Percentiles rank a stretch among this genome's conserved stretches.
Evolutionary conservation across 208 protist genomes (phyloP).

Genomic region (Herpetomonas tarakana): DNA sequence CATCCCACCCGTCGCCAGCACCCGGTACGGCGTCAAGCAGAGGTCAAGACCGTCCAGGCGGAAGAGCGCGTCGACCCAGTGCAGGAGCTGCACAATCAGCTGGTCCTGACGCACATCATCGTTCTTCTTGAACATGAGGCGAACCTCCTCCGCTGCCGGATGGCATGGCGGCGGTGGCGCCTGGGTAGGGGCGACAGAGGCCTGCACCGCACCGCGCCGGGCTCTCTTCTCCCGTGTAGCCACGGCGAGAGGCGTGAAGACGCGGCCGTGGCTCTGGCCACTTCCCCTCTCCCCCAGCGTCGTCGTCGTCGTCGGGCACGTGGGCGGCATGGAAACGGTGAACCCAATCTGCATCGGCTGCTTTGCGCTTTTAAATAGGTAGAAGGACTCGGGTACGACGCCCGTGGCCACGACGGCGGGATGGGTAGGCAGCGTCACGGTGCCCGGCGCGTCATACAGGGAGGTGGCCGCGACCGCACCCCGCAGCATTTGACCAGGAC

Average conservation of each 20-base stretch:
- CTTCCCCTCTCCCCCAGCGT: neutral
- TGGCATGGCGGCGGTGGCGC: neutral
- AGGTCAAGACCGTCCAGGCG: slow-evolving; percentile 94
- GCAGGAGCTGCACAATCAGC: slow-evolving; percentile 93
- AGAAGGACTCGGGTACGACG: slow-evolving; percentile 42
- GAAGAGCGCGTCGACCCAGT: slow-evolving; percentile 89
- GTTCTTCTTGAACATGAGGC: slow-evolving; percentile 93
- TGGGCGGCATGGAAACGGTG: slow-evolving; percentile 6
- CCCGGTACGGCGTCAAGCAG: slow-evolving; percentile 92
- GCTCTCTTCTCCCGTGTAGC: neutral
- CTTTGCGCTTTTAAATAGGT: slow-evolving; percentile 85
- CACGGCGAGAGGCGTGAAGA: slow-evolving; percentile 12
- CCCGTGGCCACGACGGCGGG: slow-evolving; percentile 38
- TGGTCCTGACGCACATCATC: slow-evolving; percentile 98
- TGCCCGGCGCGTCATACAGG: neutral
- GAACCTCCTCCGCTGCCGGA: slow-evolving; percentile 4
- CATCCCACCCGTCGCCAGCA: slow-evolving; percentile 73
- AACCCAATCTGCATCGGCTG: slow-evolving; percentile 65
- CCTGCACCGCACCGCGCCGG: neutral
- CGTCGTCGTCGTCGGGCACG: neutral
- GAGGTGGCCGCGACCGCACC: too few species aligned
- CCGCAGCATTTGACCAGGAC: too few species aligned
- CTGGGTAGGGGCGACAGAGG: neutral
- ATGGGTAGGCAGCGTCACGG: slow-evolving; percentile 70
- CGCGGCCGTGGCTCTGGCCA: neutral